Percentiles rank a stretch among this genome's conserved stretches.
These are phyloP conservation scores for Euphorbia celastroides DNA, from an alignment of 441 rosid species.

Conservation along the genomic window DNA sequence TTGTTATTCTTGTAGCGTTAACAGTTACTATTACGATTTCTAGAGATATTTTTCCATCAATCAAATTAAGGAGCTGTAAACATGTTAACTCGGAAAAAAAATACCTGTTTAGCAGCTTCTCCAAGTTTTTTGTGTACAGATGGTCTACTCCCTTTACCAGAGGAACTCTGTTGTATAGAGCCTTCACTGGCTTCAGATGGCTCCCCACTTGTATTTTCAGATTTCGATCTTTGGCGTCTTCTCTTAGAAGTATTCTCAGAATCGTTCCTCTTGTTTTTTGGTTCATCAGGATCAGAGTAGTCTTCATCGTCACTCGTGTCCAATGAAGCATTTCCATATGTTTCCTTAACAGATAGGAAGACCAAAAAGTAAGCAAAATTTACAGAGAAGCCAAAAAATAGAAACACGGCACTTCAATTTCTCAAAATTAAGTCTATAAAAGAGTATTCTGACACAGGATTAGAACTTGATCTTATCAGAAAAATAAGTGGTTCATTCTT, in stretches of 20 bases:
- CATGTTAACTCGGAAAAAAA: conserved; percentile 5
- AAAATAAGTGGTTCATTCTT: not conserved
- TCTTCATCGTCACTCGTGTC: conserved; percentile 75
- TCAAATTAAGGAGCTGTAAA: conserved; percentile 8
- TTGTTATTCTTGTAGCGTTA: not conserved
- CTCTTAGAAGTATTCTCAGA: conserved; percentile 20
- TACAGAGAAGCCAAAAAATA: not conserved
- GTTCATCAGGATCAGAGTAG: conserved; percentile 33
- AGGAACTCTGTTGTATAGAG: conserved; percentile 29
- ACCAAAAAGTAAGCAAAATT: conserved; percentile 17
- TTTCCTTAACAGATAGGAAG: conserved; percentile 47
- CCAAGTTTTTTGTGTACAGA: conserved; percentile 45
- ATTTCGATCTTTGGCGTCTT: conserved; percentile 21
- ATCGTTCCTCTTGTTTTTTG: conserved; percentile 27
- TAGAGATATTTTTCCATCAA: not conserved
- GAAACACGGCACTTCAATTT: not conserved
- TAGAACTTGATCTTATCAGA: conserved; percentile 1
- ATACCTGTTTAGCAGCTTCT: conserved; percentile 64
- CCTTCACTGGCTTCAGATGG: conserved; percentile 24
- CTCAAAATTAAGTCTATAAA: not conserved
- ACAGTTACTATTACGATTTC: no score
- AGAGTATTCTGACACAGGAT: not conserved
- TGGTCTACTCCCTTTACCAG: conserved; percentile 31
- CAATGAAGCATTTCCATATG: conserved; percentile 53
- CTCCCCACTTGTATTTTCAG: conserved; percentile 19